Base-by-base conservation (phyloP, 805 yeast genomes). In the Cyberlindnera maritima region DNA sequence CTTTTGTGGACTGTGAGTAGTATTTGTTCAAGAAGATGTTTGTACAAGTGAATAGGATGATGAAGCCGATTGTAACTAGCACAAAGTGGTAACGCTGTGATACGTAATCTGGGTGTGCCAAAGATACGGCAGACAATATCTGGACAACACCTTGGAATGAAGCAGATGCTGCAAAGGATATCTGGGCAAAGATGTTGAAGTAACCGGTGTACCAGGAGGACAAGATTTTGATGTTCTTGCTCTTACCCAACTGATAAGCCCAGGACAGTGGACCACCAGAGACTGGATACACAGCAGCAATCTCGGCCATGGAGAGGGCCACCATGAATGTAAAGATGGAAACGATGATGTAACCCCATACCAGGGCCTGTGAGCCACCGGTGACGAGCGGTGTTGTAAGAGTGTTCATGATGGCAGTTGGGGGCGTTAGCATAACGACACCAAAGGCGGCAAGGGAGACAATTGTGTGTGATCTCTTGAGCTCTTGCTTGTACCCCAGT, bases 211-310 rank as follows among this genome's bases (percentile, higher is more conserved):
- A 52, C 55, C 60, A 67, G 49, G 67, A 61, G 10, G 61, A 43
- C 18, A 57, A 34, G 35, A 60, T 57, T 49, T 61, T 64, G 12
- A 39, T 45, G 15, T 44, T 48, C 13, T 51, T 43, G 3, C 63
- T 58, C 15, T 40, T 41, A 14, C 67, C 63, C 14, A 65, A 52
- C 35, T 55, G 56, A 48, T 60, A 63, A 11, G 68, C 62, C 70
- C 71, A 67, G 19, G 65, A 65, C 9, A 65, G 52, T 40, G 64
- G 68, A 17, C 67, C 70, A 36, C 68, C 66, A 15, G 67, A 56
- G 34, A 63, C 62, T 1, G 71, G 58, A 35, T 57, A 66, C 3
- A 64, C 64, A 36, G 67, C 66, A 4, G 65, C 65, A 20, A 66
- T 55, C 48, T 67, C 71, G 43, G 64, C 62, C 47, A 60, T 46